Conservation (phyloP, 495 filamentous ascomycete species). For the Bacidia rubella region DNA sequence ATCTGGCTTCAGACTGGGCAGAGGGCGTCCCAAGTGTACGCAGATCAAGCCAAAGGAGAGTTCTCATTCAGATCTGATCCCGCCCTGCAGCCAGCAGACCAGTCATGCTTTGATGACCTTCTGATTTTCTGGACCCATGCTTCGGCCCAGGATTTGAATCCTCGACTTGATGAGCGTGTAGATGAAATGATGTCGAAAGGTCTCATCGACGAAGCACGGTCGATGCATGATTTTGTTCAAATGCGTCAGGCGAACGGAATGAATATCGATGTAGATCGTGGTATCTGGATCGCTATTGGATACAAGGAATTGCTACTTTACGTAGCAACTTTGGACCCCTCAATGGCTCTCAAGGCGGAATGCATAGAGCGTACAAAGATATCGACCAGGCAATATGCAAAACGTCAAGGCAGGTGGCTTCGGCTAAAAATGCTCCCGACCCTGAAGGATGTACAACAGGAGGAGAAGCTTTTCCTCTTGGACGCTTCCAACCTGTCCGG, state of each 20-base stretch:
- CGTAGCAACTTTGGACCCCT: constrained; percentile 35
- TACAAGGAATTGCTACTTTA: constrained; percentile 80
- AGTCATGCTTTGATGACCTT: constrained; percentile 24
- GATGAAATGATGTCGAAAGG: constrained; percentile 70
- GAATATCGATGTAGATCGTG: constrained; percentile 53
- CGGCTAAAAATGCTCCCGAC: constrained; percentile 61
- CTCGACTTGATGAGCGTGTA: constrained; percentile 61
- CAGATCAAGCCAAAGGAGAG: constrained; percentile 9
- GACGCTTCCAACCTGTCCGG: constrained; percentile 50
- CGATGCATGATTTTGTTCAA: constrained; percentile 42
- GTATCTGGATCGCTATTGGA: constrained; percentile 93
- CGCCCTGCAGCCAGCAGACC: neutral
- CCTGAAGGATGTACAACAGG: constrained; percentile 37
- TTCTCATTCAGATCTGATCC: neutral
- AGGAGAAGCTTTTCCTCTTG: constrained; percentile 52
- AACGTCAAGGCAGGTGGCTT: constrained; percentile 74
- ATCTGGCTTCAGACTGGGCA: constrained; percentile 72
- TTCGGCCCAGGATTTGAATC: constrained; percentile 46
- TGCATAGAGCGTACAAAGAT: constrained; percentile 51
- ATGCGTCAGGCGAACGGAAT: constrained; percentile 33
- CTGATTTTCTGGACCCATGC: constrained; percentile 85
- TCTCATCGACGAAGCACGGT: constrained; percentile 52
- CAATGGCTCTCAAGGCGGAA: constrained; percentile 25
- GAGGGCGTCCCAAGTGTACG: constrained; percentile 77
- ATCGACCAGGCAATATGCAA: constrained; percentile 78